These are phyloP conservation scores for Rutidosis leptorrhynchoides DNA, from an alignment of 129 eudicot species.

Conservation along the genomic window DNA sequence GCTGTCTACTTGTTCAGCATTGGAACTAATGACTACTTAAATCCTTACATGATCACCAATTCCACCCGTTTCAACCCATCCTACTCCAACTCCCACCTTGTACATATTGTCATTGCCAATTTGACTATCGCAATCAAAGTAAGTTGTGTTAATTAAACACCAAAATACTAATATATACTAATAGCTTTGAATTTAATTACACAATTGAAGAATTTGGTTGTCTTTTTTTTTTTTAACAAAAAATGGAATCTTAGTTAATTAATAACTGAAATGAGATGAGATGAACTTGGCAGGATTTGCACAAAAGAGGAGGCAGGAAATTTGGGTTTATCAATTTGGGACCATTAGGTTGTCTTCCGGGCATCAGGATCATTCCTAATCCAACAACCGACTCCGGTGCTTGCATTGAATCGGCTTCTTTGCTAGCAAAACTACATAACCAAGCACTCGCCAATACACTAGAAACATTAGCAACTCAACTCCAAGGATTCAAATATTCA, in stretches of 20 bases:
- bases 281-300: conserved; percentile 56
- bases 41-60: conserved; percentile 30
- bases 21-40: conserved; percentile 53
- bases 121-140: conserved; percentile 41
- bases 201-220: no score
- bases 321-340: conserved; percentile 62
- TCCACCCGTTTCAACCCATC: conserved; percentile 25
- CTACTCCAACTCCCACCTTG: conserved; percentile 26
- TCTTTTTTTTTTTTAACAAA: no score
- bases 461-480: conserved; percentile 32
- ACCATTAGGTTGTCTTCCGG: conserved; percentile 65
- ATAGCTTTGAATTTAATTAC: no score
- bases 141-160: no score
- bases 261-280: no score
- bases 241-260: no score
- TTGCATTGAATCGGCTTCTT: conserved; percentile 46
- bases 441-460: conserved; percentile 37
- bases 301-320: conserved; percentile 60
- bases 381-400: conserved; percentile 30
- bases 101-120: conserved; percentile 47
- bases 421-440: conserved; percentile 49
- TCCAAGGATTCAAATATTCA: conserved; percentile 50
- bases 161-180: no score
- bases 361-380: conserved; percentile 40
- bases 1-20: conserved; percentile 62